Evolutionary conservation across 331 rosid genomes (phyloP).

Genomic region (Prunus yedoensis): DNA sequence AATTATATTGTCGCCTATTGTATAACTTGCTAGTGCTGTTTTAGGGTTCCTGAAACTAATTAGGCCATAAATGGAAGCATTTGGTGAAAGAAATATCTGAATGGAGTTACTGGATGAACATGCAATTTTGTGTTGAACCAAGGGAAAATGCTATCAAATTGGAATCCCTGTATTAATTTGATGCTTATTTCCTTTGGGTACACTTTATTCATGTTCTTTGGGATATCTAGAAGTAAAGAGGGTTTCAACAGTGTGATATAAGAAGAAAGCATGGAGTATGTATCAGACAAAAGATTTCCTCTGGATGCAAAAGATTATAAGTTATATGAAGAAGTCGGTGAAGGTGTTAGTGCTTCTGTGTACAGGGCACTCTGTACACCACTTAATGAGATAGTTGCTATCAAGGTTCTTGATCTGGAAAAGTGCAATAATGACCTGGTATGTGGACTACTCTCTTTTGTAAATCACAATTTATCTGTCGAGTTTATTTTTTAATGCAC

Average conservation of each 20-base stretch:
- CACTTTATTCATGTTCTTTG: slow-evolving; percentile 27
- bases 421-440: slow-evolving; percentile 96
- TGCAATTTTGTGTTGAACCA: slow-evolving; percentile 34
- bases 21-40: background rate
- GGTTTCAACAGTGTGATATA: slow-evolving; percentile 41
- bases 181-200: slow-evolving; percentile 32
- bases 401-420: slow-evolving; percentile 97
- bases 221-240: slow-evolving; percentile 31
- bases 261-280: slow-evolving; percentile 60
- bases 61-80: slow-evolving; percentile 27
- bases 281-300: slow-evolving; percentile 66
- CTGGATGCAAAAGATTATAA: slow-evolving; percentile 73
- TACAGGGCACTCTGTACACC: slow-evolving; percentile 90
- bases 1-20: slow-evolving; percentile 5
- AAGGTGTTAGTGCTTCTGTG: slow-evolving; percentile 95
- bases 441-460: slow-evolving; percentile 23
- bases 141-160: slow-evolving; percentile 51
- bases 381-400: slow-evolving; percentile 80
- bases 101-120: slow-evolving; percentile 37
- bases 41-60: slow-evolving; percentile 26
- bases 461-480: background rate
- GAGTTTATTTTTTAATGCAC: background rate
- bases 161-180: slow-evolving; percentile 38
- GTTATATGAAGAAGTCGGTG: slow-evolving; percentile 97
- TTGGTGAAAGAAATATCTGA: slow-evolving; percentile 15